phyloP scores from a whole-genome alignment of 129 eudicot genomes.

The Arctium minus region DNA sequence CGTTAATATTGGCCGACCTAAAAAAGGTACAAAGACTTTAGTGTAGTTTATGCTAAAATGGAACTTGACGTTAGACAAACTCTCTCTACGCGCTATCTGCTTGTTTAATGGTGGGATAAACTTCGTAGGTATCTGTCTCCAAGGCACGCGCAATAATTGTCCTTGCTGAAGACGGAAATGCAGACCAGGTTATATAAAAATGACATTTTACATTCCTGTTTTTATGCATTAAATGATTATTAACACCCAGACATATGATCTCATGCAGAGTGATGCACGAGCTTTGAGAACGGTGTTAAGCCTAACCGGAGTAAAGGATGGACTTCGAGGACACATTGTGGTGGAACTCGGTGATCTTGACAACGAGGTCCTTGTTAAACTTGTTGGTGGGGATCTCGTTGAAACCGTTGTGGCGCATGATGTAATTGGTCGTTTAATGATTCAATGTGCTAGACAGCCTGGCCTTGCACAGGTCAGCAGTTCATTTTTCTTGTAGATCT shows the following conservation, averaged over 20 bases:
- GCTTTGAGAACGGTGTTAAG: conserved; percentile 84
- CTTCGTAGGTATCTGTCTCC: conserved; percentile 70
- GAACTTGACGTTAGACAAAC: background rate
- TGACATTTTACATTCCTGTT: background rate
- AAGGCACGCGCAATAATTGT: conserved; percentile 88
- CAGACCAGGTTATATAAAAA: conserved; percentile 67
- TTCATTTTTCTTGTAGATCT: background rate
- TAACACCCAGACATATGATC: conserved; percentile 8
- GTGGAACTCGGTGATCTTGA: conserved; percentile 88
- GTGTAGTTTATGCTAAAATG: background rate
- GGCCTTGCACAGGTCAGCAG: conserved; percentile 84
- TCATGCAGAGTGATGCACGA: conserved; percentile 84
- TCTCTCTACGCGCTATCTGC: background rate
- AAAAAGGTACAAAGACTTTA: conserved; percentile 49
- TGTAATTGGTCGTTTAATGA: conserved; percentile 89
- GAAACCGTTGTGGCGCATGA: conserved; percentile 95
- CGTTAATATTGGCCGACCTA: conserved; percentile 77
- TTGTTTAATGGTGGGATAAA: conserved; percentile 17
- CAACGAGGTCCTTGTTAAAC: conserved; percentile 85
- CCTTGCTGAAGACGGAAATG: conserved; percentile 92
- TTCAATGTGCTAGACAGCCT: conserved; percentile 93
- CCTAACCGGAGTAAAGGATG: conserved; percentile 82
- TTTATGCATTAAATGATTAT: conserved; percentile 1
- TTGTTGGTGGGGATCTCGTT: conserved; percentile 88
- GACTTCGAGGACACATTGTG: conserved; percentile 75